Evolutionary conservation across 1,284 basidiomycete species (phyloP), one percentile per base, ranked within the genome.

Genomic region (Cryptococcus hybrid): DNA sequence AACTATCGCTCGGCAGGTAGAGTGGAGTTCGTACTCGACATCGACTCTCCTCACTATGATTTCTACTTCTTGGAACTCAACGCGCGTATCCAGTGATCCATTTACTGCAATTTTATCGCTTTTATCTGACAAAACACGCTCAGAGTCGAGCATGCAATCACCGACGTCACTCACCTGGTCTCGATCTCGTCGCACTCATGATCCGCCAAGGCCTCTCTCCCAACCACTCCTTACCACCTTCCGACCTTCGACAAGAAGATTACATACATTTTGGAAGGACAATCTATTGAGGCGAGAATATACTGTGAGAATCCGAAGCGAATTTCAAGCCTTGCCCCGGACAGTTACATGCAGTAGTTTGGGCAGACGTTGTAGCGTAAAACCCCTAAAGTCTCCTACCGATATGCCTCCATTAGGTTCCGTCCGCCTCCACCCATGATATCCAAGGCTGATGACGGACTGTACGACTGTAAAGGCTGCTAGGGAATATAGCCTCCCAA

Each of bases 41-140:
- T 85, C 56, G 57, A 75, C 0, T 53, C 57, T 0, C 80, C 79
- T 0, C 67, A 78, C 7, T 48, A 38, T 12, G 47, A 13, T 9
- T 87, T 85, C 71, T 87, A 82, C 75, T 89, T 88, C 64, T 79
- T 89, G 15, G 87, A 89, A 70, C 84, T 88, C 82, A 88, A 89
- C 61, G 85, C 86, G 0, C 81, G 86, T 5, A 82, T 88, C 54
- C 86, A 87, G 73, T 82, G 82, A 58, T 47, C 71, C 15, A 43
- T 13, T 38, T 12, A 18, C 18, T 18, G 18, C 18, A 18, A 18
- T 12, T 18, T 54, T 8, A 18, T 5, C 13, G 2, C 39, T n/a
- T n/a, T 13, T 44, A 2, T 44, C 7, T 37, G 43, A 30, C n/a
- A 45, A 13, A 7, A 7, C 12, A 3, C n/a, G 7, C 18, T 2